A percentile compares a stretch with the other conserved stretches of the same genome.
phyloP scores from a whole-genome alignment of 2,329 filamentous ascomycete genomes.

The Hymenotorrendiella dingleyae region DNA sequence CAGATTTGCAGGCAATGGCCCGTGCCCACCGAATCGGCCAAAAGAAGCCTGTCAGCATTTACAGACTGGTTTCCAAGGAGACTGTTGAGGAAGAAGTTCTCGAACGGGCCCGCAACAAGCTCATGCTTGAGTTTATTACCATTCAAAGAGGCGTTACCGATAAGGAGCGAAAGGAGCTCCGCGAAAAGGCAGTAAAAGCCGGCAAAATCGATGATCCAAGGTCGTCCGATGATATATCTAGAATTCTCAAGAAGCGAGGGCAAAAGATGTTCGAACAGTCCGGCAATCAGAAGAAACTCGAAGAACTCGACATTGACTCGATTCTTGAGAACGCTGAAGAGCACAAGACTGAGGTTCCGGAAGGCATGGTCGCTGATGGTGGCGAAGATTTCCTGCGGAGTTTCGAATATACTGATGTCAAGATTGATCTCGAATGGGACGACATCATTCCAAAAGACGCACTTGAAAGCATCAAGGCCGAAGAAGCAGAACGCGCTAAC shows the following conservation, averaged over 20 bases:
- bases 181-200: constrained; percentile 72
- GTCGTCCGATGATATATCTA: constrained; percentile 90
- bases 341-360: constrained; percentile 91
- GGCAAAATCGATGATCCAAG: constrained; percentile 75
- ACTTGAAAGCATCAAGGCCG: constrained; percentile 80
- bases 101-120: constrained; percentile 93
- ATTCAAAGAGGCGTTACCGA: constrained; percentile 97
- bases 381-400: constrained; percentile 91
- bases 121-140: constrained; percentile 93
- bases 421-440: constrained; percentile 95
- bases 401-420: constrained; percentile 94
- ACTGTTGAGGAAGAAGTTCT: constrained; percentile 97
- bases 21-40: constrained; percentile 97
- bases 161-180: constrained; percentile 74
- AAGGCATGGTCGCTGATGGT: constrained; percentile 90
- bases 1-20: constrained; percentile 96
- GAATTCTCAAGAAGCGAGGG: constrained; percentile 94
- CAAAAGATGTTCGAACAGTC: constrained; percentile 99
- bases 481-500: constrained; percentile 79
- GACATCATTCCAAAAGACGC: constrained; percentile 96
- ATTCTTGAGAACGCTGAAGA: constrained; percentile 96
- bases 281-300: constrained; percentile 91
- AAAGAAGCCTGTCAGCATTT: constrained; percentile 92
- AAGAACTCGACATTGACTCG: constrained; percentile 95
- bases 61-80: constrained; percentile 93